A percentile compares a stretch with the other conserved stretches of the same genome.
Conservation (phyloP, 805 yeast species). For the Candida sonorensis region DNA sequence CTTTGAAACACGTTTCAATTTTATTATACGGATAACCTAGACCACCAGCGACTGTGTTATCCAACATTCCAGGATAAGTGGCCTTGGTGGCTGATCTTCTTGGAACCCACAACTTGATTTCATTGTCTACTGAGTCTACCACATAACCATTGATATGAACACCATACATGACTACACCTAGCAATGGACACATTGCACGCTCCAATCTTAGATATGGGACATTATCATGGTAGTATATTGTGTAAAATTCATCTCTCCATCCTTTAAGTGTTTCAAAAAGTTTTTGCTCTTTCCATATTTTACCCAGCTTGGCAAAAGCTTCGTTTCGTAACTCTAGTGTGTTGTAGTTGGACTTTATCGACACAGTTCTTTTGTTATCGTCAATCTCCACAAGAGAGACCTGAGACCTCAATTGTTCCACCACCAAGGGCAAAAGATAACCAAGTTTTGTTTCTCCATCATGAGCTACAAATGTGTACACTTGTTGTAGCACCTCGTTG, state of each 20-base stretch:
- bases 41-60: conserved; percentile 95
- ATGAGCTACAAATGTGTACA: conserved; percentile 32
- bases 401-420: conserved; percentile 25
- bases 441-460: conserved; percentile 31
- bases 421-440: conserved; percentile 30
- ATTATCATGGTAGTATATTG: conserved; percentile 52
- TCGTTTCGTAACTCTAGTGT: conserved; percentile 35
- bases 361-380: conserved; percentile 20
- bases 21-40: conserved; percentile 74
- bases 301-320: conserved; percentile 38
- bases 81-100: conserved; percentile 69
- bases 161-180: conserved; percentile 90
- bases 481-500: conserved; percentile 12
- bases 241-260: conserved; percentile 85
- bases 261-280: conserved; percentile 41
- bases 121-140: conserved; percentile 27
- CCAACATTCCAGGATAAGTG: conserved; percentile 87
- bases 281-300: conserved; percentile 29
- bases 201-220: conserved; percentile 65
- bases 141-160: conserved; percentile 81
- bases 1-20: conserved; percentile 75
- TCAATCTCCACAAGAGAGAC: conserved; percentile 28
- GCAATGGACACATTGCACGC: conserved; percentile 69
- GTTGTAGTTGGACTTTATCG: conserved; percentile 23
- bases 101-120: conserved; percentile 73